phyloP scores from a whole-genome alignment of 495 filamentous ascomycete genomes.

The Penicillium macrosclerotiorum region DNA sequence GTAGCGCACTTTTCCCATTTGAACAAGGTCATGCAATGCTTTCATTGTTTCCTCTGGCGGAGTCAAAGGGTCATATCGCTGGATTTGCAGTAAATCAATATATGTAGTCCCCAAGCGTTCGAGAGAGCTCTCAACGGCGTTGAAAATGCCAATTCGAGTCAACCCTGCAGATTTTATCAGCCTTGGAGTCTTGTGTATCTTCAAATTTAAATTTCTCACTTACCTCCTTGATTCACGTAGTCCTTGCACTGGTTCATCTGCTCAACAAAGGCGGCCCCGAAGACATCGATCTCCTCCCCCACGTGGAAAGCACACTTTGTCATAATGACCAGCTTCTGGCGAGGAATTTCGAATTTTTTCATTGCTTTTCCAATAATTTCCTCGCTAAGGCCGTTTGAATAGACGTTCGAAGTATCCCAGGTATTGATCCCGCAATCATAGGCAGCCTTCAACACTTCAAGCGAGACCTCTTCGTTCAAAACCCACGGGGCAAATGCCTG shows the following conservation, averaged over 20 bases:
- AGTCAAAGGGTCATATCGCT: constrained; percentile 51
- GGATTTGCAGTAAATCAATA: constrained; percentile 66
- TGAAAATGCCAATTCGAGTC: constrained; percentile 56
- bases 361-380: constrained; percentile 67
- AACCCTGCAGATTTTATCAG: constrained; percentile 33
- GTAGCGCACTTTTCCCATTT: constrained; percentile 63
- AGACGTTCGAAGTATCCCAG: constrained; percentile 50
- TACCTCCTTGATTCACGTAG: constrained; percentile 35
- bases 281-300: not conserved
- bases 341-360: constrained; percentile 66
- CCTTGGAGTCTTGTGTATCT: not conserved
- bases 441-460: constrained; percentile 62
- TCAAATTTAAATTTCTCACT: not conserved
- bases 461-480: constrained; percentile 56
- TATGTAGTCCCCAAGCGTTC: constrained; percentile 57
- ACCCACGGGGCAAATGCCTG: too few relatives aligned
- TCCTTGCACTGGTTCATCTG: constrained; percentile 20
- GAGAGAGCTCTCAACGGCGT: constrained; percentile 58
- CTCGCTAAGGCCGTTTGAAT: constrained; percentile 66
- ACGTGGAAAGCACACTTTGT: constrained; percentile 44
- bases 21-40: constrained; percentile 65
- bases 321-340: constrained; percentile 65
- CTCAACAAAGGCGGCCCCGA: not conserved
- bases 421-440: constrained; percentile 61
- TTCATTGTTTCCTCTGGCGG: constrained; percentile 73